Evolutionary conservation across 495 filamentous ascomycete genomes (phyloP).

Genomic region (Bombardia bombarda): DNA sequence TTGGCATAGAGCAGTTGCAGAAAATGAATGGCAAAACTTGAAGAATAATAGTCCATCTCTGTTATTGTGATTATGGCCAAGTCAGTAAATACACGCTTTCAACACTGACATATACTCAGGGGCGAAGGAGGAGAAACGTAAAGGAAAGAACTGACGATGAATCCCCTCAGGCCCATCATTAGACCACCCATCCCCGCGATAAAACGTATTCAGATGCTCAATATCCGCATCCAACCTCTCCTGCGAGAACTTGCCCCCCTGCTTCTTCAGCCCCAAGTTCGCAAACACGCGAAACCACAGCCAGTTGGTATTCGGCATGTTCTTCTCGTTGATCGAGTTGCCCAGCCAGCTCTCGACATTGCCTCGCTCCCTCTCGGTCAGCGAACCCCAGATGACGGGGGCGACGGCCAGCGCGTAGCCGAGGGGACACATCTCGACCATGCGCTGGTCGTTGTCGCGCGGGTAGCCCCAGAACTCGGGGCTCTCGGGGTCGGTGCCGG

Average conservation of each 20-base stretch:
- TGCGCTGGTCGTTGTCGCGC: slow-evolving; percentile 68
- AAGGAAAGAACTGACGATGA: slow-evolving; percentile 36
- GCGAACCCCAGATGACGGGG: slow-evolving; percentile 57
- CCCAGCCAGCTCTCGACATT: slow-evolving; percentile 63
- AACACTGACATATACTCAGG: no score
- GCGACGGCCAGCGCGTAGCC: slow-evolving; percentile 56
- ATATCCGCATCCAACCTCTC: slow-evolving; percentile 63
- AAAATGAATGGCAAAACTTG: slow-evolving; percentile 72
- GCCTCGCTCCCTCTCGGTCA: slow-evolving; percentile 48
- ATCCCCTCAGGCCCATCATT: slow-evolving; percentile 72
- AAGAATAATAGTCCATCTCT: slow-evolving; percentile 79
- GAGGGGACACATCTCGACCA: slow-evolving; percentile 78
- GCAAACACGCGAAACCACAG: slow-evolving; percentile 80
- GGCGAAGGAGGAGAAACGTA: not conserved
- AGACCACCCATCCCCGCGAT: slow-evolving; percentile 70
- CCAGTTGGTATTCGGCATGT: slow-evolving; percentile 57
- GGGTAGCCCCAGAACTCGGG: slow-evolving; percentile 69
- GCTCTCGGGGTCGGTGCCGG: slow-evolving; percentile 57
- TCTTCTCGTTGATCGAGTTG: slow-evolving; percentile 64
- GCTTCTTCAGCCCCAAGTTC: slow-evolving; percentile 65
- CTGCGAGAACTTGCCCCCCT: slow-evolving; percentile 58
- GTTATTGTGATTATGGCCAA: no score
- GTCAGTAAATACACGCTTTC: no score
- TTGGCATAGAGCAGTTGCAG: slow-evolving; percentile 71
- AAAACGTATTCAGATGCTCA: slow-evolving; percentile 70